Conservation (phyloP, 2,329 filamentous ascomycete species). For the Ascochyta fabae region DNA sequence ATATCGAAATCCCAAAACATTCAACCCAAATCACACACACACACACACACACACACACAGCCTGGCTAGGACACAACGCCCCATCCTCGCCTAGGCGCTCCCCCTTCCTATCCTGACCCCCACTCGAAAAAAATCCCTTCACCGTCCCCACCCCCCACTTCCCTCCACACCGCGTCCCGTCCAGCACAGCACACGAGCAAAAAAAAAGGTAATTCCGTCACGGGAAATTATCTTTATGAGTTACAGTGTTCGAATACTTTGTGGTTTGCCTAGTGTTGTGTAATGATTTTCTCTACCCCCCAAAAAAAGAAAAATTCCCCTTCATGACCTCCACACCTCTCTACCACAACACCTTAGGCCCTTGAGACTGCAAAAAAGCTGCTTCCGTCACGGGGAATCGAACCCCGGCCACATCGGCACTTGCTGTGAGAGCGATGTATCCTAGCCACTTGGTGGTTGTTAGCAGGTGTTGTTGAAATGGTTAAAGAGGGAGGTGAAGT, state of each 20-base stretch:
- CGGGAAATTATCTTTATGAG: too few relatives aligned
- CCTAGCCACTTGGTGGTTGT: conserved; percentile 3
- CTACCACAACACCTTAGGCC: neutral
- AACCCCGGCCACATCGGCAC: conserved; percentile 6
- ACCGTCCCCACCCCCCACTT: neutral
- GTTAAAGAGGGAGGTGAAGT: neutral
- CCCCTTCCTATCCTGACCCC: neutral
- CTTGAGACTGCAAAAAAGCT: neutral
- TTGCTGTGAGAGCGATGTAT: conserved; percentile 9
- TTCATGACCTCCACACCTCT: neutral
- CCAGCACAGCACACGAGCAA: too few relatives aligned
- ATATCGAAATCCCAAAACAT: too few relatives aligned
- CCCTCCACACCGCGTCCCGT: neutral
- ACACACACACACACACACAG: too few relatives aligned
- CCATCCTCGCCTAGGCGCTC: too few relatives aligned
- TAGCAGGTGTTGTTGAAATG: neutral
- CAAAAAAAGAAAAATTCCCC: conserved; percentile 7
- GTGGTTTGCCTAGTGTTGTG: too few relatives aligned
- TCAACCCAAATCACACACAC: too few relatives aligned
- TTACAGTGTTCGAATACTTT: too few relatives aligned
- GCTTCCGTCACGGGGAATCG: conserved; percentile 11
- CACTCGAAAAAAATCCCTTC: neutral
- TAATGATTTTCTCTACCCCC: too few relatives aligned
- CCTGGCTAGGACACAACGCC: too few relatives aligned
- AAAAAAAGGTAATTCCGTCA: too few relatives aligned